Evolutionary conservation across 768 basidiomycete species (phyloP).

Genomic region (Lactarius trivialis): DNA sequence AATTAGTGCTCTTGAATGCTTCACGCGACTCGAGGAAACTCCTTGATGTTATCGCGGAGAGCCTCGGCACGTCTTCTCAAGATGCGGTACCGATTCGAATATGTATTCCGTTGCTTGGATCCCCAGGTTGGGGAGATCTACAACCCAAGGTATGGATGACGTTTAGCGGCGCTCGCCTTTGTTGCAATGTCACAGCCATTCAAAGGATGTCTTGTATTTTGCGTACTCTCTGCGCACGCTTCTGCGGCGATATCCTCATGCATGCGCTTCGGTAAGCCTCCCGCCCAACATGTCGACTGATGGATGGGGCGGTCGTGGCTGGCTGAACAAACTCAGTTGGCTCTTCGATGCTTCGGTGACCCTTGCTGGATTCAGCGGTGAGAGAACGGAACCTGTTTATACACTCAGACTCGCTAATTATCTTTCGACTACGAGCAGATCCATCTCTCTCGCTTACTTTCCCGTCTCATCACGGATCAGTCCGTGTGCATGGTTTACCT

Average conservation of each 20-base stretch:
- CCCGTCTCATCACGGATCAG: conserved; percentile 80
- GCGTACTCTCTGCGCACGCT: conserved; percentile 58
- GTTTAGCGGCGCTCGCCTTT: neutral
- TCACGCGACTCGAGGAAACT: conserved; percentile 9
- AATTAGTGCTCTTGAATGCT: conserved; percentile 11
- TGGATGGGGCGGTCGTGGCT: conserved; percentile 55
- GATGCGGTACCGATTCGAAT: conserved; percentile 13
- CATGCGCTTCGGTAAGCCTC: conserved; percentile 63
- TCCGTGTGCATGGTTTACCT: conserved; percentile 73
- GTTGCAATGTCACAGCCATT: conserved; percentile 14
- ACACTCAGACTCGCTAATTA: neutral
- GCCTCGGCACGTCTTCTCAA: conserved; percentile 19
- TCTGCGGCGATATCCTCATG: conserved; percentile 50
- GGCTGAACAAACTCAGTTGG: conserved; percentile 78
- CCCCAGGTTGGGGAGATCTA: conserved; percentile 64
- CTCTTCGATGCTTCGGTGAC: conserved; percentile 68
- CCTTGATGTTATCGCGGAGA: conserved; percentile 8
- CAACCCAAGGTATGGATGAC: conserved; percentile 41
- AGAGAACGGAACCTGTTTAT: conserved; percentile 24
- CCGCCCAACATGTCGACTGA: conserved; percentile 57
- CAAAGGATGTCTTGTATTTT: conserved; percentile 65
- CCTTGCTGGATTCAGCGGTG: conserved; percentile 75
- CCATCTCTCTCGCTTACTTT: conserved; percentile 69
- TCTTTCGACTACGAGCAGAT: conserved; percentile 45
- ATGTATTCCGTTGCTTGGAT: conserved; percentile 22